phyloP scores from a whole-genome alignment of 345 rosid genomes.

The Microthlaspi erraticum region DNA sequence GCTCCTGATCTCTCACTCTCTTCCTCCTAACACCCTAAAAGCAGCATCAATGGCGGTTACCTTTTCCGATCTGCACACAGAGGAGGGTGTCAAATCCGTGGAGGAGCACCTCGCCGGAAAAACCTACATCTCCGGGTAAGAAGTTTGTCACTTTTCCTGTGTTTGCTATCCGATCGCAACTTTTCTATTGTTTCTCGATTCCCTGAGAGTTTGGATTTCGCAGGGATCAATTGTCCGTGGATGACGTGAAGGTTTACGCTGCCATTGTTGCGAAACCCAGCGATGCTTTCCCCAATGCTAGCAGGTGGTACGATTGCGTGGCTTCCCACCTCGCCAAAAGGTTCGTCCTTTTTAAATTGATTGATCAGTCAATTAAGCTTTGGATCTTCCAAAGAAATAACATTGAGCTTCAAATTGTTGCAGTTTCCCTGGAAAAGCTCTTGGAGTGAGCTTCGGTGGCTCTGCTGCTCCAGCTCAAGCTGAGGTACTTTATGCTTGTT shows the following conservation, averaged over 20 bases:
- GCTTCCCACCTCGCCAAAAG: slow-evolving; percentile 69
- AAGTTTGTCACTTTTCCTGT: background rate
- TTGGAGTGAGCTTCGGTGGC: slow-evolving; percentile 72
- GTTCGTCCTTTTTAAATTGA: slow-evolving; percentile 42
- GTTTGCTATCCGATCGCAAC: background rate
- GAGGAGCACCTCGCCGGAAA: slow-evolving; percentile 74
- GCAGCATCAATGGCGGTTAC: slow-evolving; percentile 66
- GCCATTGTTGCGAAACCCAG: slow-evolving; percentile 69
- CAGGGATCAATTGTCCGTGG: slow-evolving; percentile 63
- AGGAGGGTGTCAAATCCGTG: slow-evolving; percentile 78
- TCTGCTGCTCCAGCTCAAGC: slow-evolving; percentile 53
- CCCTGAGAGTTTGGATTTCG: background rate
- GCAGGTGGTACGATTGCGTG: slow-evolving; percentile 78
- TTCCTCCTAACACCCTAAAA: background rate
- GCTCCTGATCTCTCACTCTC: background rate
- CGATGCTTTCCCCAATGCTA: slow-evolving; percentile 65
- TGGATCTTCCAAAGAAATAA: background rate
- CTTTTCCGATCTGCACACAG: slow-evolving; percentile 87
- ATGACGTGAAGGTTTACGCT: slow-evolving; percentile 85
- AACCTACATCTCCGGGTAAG: slow-evolving; percentile 77
- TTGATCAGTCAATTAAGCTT: background rate
- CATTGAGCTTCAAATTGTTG: slow-evolving; percentile 1
- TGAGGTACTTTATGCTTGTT: slow-evolving; percentile 26
- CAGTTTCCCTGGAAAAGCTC: slow-evolving; percentile 90
- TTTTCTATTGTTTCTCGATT: background rate